Conservation (phyloP, 139 green algal species). For the Dunaliella primolecta region DNA sequence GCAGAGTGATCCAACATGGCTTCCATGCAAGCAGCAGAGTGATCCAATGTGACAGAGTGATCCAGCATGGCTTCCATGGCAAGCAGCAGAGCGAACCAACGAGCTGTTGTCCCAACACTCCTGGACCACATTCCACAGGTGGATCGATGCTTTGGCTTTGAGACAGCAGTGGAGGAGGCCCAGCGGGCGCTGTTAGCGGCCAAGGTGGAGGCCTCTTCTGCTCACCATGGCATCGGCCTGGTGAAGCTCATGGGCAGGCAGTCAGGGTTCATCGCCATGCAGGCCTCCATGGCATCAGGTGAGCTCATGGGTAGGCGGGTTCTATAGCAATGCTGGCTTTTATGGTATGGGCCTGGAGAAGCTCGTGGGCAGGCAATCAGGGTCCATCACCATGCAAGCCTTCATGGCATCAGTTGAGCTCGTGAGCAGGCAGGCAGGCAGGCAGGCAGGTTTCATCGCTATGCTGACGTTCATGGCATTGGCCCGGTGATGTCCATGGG, state of each 20-base stretch:
- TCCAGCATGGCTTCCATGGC: no score
- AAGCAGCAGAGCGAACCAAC: no score
- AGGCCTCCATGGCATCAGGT: constrained; percentile 86
- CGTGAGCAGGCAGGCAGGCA: no score
- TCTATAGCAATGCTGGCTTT: no score
- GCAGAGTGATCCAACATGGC: no score
- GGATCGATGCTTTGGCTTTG: constrained; percentile 81
- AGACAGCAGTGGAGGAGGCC: constrained; percentile 96
- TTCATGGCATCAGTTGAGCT: constrained; percentile 76
- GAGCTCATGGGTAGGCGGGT: not conserved
- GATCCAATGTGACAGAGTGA: no score
- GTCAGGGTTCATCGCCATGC: constrained; percentile 95
- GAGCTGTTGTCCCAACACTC: no score
- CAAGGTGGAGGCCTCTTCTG: constrained; percentile 73
- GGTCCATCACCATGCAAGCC: constrained; percentile 96
- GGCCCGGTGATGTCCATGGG: no score
- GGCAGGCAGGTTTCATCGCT: constrained; percentile 94
- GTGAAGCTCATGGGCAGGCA: constrained; percentile 98
- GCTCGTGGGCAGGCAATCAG: constrained; percentile 93
- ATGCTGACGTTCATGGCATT: constrained; percentile 70
- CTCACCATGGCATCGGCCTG: constrained; percentile 80
- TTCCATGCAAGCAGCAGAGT: no score
- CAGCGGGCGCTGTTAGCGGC: constrained; percentile 91
- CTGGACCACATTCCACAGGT: no score
- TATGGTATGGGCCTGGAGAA: constrained; percentile 94